phyloP scores from a whole-genome alignment of 306 rosid genomes.

The Prinsepia uniflora region DNA sequence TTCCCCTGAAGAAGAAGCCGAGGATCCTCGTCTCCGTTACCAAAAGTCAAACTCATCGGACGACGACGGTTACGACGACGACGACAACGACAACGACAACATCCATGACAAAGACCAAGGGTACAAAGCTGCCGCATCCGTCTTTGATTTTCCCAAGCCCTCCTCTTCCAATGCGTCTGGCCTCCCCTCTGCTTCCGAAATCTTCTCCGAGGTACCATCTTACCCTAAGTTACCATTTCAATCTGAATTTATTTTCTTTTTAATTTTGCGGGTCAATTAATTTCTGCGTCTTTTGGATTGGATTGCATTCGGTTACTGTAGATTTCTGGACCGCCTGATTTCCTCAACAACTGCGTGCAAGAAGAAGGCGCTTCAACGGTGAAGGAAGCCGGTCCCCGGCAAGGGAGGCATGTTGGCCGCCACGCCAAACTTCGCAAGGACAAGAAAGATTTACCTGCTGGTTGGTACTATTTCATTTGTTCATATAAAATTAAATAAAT shows the following conservation, averaged over 20 bases:
- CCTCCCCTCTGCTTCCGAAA: slow-evolving; percentile 89
- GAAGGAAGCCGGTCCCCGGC: slow-evolving; percentile 49
- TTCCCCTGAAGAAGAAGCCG: slow-evolving; percentile 59
- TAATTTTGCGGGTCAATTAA: not conserved
- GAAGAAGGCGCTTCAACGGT: slow-evolving; percentile 42
- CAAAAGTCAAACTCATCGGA: slow-evolving; percentile 28
- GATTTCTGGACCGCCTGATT: slow-evolving; percentile 86
- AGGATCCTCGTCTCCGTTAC: slow-evolving; percentile 13
- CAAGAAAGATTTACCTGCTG: slow-evolving; percentile 71
- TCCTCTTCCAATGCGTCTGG: slow-evolving; percentile 38
- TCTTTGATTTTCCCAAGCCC: slow-evolving; percentile 59
- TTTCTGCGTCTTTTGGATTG: not conserved
- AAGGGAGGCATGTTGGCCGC: slow-evolving; percentile 42
- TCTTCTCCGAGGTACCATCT: slow-evolving; percentile 70
- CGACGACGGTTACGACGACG: slow-evolving; percentile 28
- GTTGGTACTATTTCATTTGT: slow-evolving; percentile 21
- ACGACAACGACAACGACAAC: not conserved
- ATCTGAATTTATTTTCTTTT: not conserved
- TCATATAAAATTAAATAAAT: not conserved
- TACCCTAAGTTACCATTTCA: not conserved
- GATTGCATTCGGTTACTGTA: slow-evolving; percentile 23
- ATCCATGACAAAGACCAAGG: not conserved
- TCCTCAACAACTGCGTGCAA: slow-evolving; percentile 71
- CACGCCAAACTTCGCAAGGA: slow-evolving; percentile 50
- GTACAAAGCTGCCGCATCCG: slow-evolving; percentile 43